Evolutionary conservation across 352 stramenopile genomes (phyloP).

Genomic region (Phytophthora cactorum): DNA sequence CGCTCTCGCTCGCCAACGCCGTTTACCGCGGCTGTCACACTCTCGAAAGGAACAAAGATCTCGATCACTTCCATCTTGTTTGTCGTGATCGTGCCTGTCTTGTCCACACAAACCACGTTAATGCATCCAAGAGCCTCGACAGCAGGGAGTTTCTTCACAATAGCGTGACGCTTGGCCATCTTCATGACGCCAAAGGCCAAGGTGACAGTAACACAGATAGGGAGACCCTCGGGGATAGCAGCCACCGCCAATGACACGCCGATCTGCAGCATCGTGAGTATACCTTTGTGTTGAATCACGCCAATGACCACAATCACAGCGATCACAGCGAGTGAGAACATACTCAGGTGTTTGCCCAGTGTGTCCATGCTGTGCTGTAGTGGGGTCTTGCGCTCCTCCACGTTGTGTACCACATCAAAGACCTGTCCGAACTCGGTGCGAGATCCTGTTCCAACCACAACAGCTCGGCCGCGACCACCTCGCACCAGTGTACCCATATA

Average conservation of each 20-base stretch:
- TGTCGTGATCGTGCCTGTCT: constrained; percentile 95
- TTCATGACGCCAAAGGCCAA: constrained; percentile 86
- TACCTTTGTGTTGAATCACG: constrained; percentile 90
- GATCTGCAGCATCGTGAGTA: constrained; percentile 97
- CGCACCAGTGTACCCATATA: constrained; percentile 98
- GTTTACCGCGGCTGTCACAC: constrained; percentile 70
- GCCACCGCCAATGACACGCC: constrained; percentile 90
- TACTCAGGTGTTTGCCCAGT: constrained; percentile 94
- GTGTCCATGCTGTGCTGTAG: constrained; percentile 97
- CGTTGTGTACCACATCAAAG: constrained; percentile 93
- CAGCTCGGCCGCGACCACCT: constrained; percentile 88
- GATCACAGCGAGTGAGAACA: constrained; percentile 94
- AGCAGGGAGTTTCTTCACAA: constrained; percentile 90
- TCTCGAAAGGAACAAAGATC: constrained; percentile 84
- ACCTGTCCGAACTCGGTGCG: constrained; percentile 97
- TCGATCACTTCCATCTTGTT: constrained; percentile 90
- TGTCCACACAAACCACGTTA: constrained; percentile 94
- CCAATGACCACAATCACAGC: constrained; percentile 94
- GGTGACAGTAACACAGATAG: constrained; percentile 85
- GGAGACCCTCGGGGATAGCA: constrained; percentile 80
- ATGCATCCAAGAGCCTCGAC: constrained; percentile 90
- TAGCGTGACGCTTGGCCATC: constrained; percentile 86
- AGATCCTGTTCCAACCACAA: constrained; percentile 95
- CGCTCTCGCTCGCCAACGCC: constrained; percentile 48
- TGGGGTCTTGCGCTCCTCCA: constrained; percentile 94